Base-by-base conservation (phyloP, 768 basidiomycete species). In the Rhodotorula diobovata region DNA sequence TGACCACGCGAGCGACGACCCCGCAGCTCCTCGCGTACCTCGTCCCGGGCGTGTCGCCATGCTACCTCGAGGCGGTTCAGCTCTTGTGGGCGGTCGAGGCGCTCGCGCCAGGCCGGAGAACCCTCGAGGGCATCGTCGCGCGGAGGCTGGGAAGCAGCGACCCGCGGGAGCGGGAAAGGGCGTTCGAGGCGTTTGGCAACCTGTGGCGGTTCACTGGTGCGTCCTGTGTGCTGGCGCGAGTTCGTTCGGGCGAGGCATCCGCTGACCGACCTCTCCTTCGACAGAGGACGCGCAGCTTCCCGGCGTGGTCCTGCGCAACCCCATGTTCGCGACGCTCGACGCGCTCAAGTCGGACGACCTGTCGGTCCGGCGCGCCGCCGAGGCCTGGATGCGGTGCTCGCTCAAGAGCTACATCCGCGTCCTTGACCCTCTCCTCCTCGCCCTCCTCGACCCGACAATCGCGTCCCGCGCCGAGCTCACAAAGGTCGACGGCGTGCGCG, bases 311-410 rank as follows among this genome's bases (percentile, higher is more conserved):
- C 87, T 97, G 78, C 89, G 89, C 77, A 84, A 89, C 3, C 95
- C 95, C 0, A 85, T 97, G 85, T 88, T 93, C 85, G 86, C 88
- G 55, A 87, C 95, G 41, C 81, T 98, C 61, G 93, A 95, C 77
- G 87, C 88, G 0, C 81, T 97, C 59, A 88, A 88, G 76, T 88
- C 84, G 50, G 87, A 88, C 43, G 88, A 92, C 73, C 90, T 91
- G 15, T 82, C 81, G 70, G 80, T 90, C 18, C 87, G 89, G 37
- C 85, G 92, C 20, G 84, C 90, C 43, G 91, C 90, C 23, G 95
- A 98, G 80, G 93, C 93, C 0, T 99, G 96, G 96, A 93, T 99
- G 89, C 86, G 94, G 37, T 93, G 91, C 78, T 92, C 88, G 76
- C 83, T 97, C 41, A 90, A 89, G 79, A 94, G 93, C 4, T 95